These are phyloP conservation scores for Scheffersomyces illinoinensis DNA, from an alignment of 1,139 yeast genomes.

Conservation along the genomic window DNA sequence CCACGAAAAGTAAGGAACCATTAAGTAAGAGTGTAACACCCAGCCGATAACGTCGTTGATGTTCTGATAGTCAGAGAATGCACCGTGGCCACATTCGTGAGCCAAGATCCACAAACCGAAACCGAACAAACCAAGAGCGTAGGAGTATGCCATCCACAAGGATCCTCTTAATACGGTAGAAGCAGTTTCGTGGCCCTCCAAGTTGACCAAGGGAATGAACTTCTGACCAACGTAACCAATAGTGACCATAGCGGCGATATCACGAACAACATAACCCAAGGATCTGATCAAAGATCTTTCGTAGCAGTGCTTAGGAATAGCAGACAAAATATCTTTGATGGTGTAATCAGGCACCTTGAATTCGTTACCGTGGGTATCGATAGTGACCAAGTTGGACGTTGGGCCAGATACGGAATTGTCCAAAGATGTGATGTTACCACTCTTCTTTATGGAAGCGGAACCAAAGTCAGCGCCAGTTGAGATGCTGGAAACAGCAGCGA, in stretches of 20 bases:
- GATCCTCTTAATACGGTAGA: slow-evolving; percentile 45
- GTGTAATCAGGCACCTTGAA: slow-evolving; percentile 64
- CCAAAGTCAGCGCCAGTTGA: not conserved
- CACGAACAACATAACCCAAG: slow-evolving; percentile 59
- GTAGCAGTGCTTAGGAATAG: slow-evolving; percentile 65
- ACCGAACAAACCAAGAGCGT: slow-evolving; percentile 45
- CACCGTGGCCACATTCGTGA: slow-evolving; percentile 69
- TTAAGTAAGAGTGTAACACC: slow-evolving; percentile 56
- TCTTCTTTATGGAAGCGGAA: slow-evolving; percentile 19
- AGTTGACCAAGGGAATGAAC: slow-evolving; percentile 47
- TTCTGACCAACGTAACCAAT: slow-evolving; percentile 49
- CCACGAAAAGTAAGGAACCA: slow-evolving; percentile 67
- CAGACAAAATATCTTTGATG: slow-evolving; percentile 59
- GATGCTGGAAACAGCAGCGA: not conserved
- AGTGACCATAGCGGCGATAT: slow-evolving; percentile 43
- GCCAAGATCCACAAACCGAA: slow-evolving; percentile 66
- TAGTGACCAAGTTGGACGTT: slow-evolving; percentile 34
- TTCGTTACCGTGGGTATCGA: slow-evolving; percentile 56
- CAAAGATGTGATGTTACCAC: slow-evolving; percentile 34
- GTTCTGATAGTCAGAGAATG: slow-evolving; percentile 56
- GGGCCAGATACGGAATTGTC: slow-evolving; percentile 12
- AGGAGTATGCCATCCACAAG: slow-evolving; percentile 57
- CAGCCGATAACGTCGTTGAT: slow-evolving; percentile 61
- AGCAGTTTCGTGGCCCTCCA: slow-evolving; percentile 30
- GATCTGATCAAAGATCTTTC: slow-evolving; percentile 53